Base-by-base conservation (phyloP, 192 early-diverging fungal species). In the Backusella psychrophila region DNA sequence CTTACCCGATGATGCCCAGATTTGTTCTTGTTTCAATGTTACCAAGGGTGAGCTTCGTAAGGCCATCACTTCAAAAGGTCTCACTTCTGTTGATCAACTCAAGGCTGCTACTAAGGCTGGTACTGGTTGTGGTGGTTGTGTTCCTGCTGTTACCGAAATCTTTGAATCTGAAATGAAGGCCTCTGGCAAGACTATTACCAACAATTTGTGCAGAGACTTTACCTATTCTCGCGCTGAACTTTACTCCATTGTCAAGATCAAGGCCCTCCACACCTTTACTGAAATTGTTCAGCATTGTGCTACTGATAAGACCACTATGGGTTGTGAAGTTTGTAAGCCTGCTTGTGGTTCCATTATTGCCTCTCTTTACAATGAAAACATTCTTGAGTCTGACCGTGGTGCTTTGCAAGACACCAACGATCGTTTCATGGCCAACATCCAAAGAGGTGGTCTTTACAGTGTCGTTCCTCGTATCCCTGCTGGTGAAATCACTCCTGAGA, bases 11-110 rank as follows among this genome's bases (percentile, higher is more conserved):
- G 91, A 92, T 23, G 83, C 91, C 1, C 91, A 93, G 46, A 83
- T 92, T 42, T 92, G 91, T 76, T 93, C 91, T 35, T 92, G 91
- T 75, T 92, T 91, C 81, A 92, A 92, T 75, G 79, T 92, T 33
- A 87, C 87, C 49, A 92, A 92, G 77, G 88, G 85, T 29, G 80
- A 88, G 36, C 84, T 92, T 35, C 77, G 78, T 39, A 42, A 77
- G n/a, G 69, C 84, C n/a, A 72, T 92, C 87, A 15, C 89, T 88
- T 59, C 84, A 84, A 6, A 69, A 33, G 34, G 75, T 29, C 53
- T 73, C 33, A 26, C 29, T n/a, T 68, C 59, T 46, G 66, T 78
- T 33, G 69, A 76, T 17, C 75, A 76, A 17, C 49, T 76, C 14
- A 76, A 76, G 23, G 35, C 34, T 70, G 49, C 33, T 2, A 70